Percentiles rank a stretch among this genome's conserved stretches.
Conservation (phyloP, 139 green algal genomes). For the Spirogloea muscicola region DNA sequence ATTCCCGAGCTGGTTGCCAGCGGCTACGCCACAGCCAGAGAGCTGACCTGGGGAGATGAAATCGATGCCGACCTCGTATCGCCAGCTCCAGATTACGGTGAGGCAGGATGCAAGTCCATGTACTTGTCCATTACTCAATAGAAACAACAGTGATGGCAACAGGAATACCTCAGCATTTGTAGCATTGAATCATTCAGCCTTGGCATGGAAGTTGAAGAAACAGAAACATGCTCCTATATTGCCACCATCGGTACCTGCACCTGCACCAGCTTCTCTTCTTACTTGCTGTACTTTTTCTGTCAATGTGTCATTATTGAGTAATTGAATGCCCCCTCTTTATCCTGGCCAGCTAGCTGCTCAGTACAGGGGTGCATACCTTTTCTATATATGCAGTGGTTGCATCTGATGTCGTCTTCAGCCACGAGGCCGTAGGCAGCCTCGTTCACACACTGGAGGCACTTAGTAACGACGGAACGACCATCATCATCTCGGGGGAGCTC, state of each 20-base stretch:
- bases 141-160: too few relatives aligned
- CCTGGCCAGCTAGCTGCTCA: neutral
- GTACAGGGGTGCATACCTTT: neutral
- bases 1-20: neutral
- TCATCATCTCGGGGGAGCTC: conserved; percentile 17
- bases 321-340: neutral
- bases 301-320: neutral
- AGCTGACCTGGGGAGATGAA: conserved; percentile 14
- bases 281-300: neutral
- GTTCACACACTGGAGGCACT: neutral
- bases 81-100: conserved; percentile 5
- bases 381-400: conserved; percentile 12
- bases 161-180: conserved; percentile 2
- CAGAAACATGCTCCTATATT: too few relatives aligned
- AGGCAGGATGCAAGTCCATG: neutral
- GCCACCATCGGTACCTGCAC: neutral
- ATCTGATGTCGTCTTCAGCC: conserved; percentile 17
- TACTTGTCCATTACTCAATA: too few relatives aligned
- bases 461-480: neutral
- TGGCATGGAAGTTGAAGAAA: too few relatives aligned
- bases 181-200: too few relatives aligned
- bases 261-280: neutral
- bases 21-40: neutral
- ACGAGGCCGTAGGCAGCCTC: neutral
- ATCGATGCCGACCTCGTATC: neutral